Conservation (phyloP, 202 grass and related monocot species). For the Musa balbisiana region DNA sequence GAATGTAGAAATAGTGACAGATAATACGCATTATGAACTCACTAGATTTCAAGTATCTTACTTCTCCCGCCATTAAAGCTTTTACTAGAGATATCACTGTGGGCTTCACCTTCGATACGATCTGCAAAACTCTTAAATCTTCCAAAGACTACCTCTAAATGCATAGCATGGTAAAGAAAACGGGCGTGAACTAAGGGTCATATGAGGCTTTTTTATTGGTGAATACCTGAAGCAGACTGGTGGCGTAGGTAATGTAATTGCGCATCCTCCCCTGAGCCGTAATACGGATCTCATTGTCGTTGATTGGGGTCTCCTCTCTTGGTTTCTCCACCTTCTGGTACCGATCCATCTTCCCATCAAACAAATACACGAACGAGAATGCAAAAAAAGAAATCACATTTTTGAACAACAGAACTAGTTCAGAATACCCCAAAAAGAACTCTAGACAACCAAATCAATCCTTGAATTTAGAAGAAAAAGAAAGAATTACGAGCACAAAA, state of each 20-base stretch:
- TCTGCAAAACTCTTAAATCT: no score
- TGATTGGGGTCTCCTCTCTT: conserved; percentile 11
- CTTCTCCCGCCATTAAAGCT: no score
- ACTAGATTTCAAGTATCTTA: no score
- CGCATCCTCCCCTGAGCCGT: conserved; percentile 19
- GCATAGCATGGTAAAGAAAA: no score
- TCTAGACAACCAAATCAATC: neutral
- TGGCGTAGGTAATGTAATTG: conserved; percentile 25
- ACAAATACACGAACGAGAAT: neutral
- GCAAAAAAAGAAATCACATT: neutral
- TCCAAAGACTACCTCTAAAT: no score
- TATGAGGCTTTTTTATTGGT: no score
- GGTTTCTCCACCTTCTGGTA: conserved; percentile 27
- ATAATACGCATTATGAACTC: no score
- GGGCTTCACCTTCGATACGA: no score
- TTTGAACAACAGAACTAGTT: neutral
- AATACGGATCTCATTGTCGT: conserved; percentile 27
- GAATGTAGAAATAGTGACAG: no score
- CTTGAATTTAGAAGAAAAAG: no score
- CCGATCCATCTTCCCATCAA: conserved; percentile 23
- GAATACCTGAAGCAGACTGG: conserved; percentile 19
- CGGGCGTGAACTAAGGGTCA: no score
- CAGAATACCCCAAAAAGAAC: neutral
- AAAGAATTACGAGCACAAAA: neutral
- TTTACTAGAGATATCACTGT: no score